These are phyloP conservation scores for Cercis canadensis DNA, from an alignment of 306 rosid species.

Conservation along the genomic window DNA sequence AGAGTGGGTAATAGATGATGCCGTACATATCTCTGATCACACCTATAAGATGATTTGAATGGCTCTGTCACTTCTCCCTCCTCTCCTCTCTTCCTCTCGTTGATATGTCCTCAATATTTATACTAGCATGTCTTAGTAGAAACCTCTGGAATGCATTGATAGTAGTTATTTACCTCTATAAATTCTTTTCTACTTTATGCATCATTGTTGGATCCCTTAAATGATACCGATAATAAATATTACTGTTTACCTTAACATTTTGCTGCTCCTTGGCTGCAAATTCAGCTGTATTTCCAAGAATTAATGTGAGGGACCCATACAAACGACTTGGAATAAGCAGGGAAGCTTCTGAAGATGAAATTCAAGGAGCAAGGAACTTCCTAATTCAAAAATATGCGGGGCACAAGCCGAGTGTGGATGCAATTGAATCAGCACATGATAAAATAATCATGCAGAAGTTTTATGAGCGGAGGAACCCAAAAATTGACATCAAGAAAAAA, in stretches of 20 bases:
- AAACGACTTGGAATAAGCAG: constrained; percentile 92
- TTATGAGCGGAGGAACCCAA: constrained; percentile 81
- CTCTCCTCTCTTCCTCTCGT: constrained; percentile 1
- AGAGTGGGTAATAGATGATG: constrained; percentile 19
- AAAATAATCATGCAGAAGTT: constrained; percentile 90
- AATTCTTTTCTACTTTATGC: constrained; percentile 3
- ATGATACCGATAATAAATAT: constrained; percentile 7
- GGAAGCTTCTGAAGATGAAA: constrained; percentile 97
- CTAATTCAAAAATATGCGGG: constrained; percentile 79
- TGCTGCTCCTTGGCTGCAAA: constrained; percentile 43
- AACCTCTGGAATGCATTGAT: constrained; percentile 18
- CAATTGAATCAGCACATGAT: constrained; percentile 95
- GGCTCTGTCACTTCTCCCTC: background rate
- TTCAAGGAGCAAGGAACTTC: constrained; percentile 93
- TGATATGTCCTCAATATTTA: background rate
- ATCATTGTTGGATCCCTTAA: constrained; percentile 22
- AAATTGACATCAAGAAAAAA: constrained; percentile 84
- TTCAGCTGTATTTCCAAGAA: constrained; percentile 90
- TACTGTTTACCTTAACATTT: constrained; percentile 33
- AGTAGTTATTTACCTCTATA: background rate
- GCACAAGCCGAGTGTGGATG: constrained; percentile 90
- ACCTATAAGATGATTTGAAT: background rate
- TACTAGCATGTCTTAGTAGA: background rate
- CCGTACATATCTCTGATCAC: background rate
- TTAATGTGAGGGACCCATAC: constrained; percentile 86